These are phyloP conservation scores for Nemophila menziesii DNA, from an alignment of 257 asterid genomes.

Conservation along the genomic window DNA sequence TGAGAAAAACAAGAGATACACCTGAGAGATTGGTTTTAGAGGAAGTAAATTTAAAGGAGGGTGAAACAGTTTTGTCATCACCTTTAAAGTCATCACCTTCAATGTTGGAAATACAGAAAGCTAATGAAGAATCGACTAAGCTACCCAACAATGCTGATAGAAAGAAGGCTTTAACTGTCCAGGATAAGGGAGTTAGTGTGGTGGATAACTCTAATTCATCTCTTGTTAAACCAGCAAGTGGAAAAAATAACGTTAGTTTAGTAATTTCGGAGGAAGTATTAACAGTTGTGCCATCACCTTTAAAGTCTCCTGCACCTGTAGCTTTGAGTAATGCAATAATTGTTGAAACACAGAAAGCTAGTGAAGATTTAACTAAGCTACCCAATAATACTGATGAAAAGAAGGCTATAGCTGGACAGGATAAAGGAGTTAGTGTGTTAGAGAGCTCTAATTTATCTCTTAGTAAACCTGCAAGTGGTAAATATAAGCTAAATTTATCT, in stretches of 20 bases:
- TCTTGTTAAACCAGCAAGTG: slow-evolving; percentile 33
- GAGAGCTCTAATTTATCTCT: not conserved
- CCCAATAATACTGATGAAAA: not conserved
- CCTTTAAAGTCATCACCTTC: slow-evolving; percentile 40
- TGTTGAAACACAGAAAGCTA: slow-evolving; percentile 30
- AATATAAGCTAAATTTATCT: no score
- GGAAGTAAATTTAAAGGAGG: slow-evolving; percentile 25
- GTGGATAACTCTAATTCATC: slow-evolving; percentile 2
- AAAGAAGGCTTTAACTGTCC: not conserved
- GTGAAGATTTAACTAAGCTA: slow-evolving; percentile 9
- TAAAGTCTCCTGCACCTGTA: slow-evolving; percentile 31
- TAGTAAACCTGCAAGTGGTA: no score
- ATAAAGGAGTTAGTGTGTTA: not conserved
- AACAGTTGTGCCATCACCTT: no score
- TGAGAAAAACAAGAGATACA: slow-evolving; percentile 24
- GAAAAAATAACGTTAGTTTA: slow-evolving; percentile 35
- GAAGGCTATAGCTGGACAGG: not conserved
- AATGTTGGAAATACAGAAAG: slow-evolving; percentile 31
- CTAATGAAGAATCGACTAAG: slow-evolving; percentile 13
- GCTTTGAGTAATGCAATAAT: slow-evolving; percentile 22
- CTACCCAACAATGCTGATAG: not conserved
- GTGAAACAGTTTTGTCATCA: slow-evolving; percentile 32
- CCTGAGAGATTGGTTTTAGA: slow-evolving; percentile 29
- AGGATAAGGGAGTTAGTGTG: not conserved
- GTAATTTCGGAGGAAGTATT: slow-evolving; percentile 41